Base-by-base conservation (phyloP, 2,329 filamentous ascomycete genomes). In the Teratosphaeria zuluensis region DNA sequence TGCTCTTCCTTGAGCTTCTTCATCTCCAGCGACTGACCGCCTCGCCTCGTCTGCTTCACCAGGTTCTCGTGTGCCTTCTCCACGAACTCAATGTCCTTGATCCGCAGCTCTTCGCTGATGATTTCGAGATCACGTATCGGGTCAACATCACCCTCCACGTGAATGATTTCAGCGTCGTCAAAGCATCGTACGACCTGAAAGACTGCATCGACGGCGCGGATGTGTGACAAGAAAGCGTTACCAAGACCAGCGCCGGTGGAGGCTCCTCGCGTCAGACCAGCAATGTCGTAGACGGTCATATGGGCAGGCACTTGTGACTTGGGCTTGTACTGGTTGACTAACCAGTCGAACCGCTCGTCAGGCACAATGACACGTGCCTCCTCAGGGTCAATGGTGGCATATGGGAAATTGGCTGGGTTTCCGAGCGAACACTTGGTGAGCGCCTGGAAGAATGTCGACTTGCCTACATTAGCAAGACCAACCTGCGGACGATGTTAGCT, bases 381-480 rank as follows among this genome's bases (percentile, higher is more conserved):
- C 81, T 99, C 95, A 54, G 94, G 94, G 68, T 99, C 92, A 77
- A 99, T 99, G 70, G 94, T 99, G 73, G 94, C 94, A 81, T 95
- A 99, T 58, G 94, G 94, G 75, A 97, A 99, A 80, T 99, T 99
- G 80, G 94, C 94, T 70, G 95, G 95, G 81, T 99, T 67, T 79
- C 95, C 94, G 71, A 99, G 87, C 66, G 86, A 85, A 77, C 88
- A 96, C 82, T 96, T 97, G 74, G 94, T 99, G 78, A 99, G 96
- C 74, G 94, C 91, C 82, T 99, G 95, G 85, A 99, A 99, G 70
- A 99, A 86, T 35, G 95, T 99, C 66, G 94, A 99, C 81, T 99
- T 99, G 77, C 94, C 94, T 69, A 99, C 95, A 77, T 99, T 99
- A 77, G 94, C 94, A 72, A 99, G 86, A 79, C 94, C 94, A 77